These are phyloP conservation scores for Blattamonas nauphoetae DNA, from an alignment of 78 protist genomes.

Conservation along the genomic window DNA sequence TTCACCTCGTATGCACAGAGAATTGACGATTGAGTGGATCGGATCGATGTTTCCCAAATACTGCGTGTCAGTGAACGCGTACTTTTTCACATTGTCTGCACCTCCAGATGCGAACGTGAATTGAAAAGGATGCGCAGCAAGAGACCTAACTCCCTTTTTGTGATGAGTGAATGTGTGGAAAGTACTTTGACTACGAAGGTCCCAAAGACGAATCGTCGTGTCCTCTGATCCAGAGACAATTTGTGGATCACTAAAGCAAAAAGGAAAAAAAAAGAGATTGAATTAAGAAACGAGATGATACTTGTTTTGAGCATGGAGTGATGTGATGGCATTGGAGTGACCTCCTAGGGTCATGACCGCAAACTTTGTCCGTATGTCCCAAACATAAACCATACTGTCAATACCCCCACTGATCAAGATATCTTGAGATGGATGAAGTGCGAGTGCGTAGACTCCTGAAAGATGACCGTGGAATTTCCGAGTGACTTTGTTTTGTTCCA, in stretches of 20 bases:
- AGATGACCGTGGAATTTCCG: constrained; percentile 87
- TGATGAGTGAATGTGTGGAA: constrained; percentile 79
- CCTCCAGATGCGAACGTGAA: constrained; percentile 74
- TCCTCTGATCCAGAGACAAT: constrained; percentile 61
- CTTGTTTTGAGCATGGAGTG: constrained; percentile 56
- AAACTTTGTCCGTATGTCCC: constrained; percentile 87
- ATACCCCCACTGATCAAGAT: constrained; percentile 89
- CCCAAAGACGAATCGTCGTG: constrained; percentile 88
- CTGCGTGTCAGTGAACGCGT: constrained; percentile 81
- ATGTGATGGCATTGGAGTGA: constrained; percentile 56
- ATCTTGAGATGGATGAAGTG: constrained; percentile 90
- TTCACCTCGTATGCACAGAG: constrained; percentile 65
- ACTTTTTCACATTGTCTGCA: constrained; percentile 88
- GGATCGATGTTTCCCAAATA: constrained; percentile 74
- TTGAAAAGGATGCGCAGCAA: constrained; percentile 64
- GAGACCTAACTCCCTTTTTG: constrained; percentile 80
- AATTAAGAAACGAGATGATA: constrained; percentile 8
- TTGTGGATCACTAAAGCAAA: constrained; percentile 24
- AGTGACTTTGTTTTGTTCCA: constrained; percentile 69
- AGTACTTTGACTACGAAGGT: constrained; percentile 57
- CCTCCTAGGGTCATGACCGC: constrained; percentile 58
- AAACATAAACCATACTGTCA: constrained; percentile 70
- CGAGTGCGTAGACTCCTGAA: constrained; percentile 69
- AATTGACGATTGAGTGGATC: constrained; percentile 69
- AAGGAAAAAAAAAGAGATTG: constrained; percentile 10